Base-by-base conservation (phyloP, 208 protist genomes). In the Crithidia brevicula region DNA sequence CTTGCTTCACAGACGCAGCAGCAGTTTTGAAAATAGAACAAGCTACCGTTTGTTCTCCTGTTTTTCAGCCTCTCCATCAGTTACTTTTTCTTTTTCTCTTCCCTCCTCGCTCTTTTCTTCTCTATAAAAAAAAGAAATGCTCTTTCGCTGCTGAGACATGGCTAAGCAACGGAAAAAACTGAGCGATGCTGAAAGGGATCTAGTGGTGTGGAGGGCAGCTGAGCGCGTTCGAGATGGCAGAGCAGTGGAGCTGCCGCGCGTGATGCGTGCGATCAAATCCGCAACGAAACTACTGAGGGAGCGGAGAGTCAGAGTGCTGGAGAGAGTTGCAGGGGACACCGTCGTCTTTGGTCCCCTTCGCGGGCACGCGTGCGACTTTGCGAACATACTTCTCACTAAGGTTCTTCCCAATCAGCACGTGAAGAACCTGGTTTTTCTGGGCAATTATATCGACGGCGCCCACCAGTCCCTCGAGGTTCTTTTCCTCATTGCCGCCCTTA, bases 391-490 rank as follows among this genome's bases (percentile, higher is more conserved):
- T 23, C 68, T 86, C 7, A 82, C 47, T 4, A 67, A 82, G 38
- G 71, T 92, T 11, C 61, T 93, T 6, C 50, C 61, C 0, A 75
- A 82, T 34, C 36, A 69, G 1, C 11, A 58, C 3, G 52, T 75
- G 0, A 40, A 56, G 9, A 84, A 85, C 57, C 65, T 95, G 56
- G 81, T 93, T 7, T 77, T 95, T 67, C 81, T 95, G 13, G 90
- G 90, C n/a, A 92, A 95, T 70, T 92, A 92, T 72, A 79, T 93
- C 28, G 87, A 95, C 50, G 87, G 90, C 27, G 83, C 83, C 8
- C 83, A 95, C 61, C 74, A 89, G 22, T 91, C 87, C 15, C 53
- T 93, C 13, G 85, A 86, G 54, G 79, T 92, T 40, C 70, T 95
- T 4, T 92, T 88, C 60, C 65, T 95, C 9, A 49, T 95, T 5